Percentiles rank a stretch among this genome's conserved stretches.
Conservation (phyloP, 2,329 filamentous ascomycete species). For the Drechslerella coelobrocha region DNA sequence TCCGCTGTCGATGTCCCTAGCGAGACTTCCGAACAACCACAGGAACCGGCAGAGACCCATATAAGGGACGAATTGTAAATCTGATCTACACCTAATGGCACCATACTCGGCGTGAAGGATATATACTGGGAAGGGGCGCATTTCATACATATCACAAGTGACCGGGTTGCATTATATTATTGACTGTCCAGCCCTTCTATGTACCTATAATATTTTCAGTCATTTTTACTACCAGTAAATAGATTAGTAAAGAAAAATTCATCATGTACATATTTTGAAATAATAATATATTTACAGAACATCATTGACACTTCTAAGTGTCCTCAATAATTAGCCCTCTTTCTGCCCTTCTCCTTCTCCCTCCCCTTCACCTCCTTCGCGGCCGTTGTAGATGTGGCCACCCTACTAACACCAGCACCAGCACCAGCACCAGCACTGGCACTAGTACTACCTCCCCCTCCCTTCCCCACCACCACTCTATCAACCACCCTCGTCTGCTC, state of each 20-base stretch:
- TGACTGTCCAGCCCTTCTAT: conserved; percentile 4
- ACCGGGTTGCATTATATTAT: background rate
- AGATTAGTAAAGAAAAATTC: too few species aligned
- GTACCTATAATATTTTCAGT: conserved; percentile 19
- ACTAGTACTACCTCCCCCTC: background rate
- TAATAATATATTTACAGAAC: too few species aligned
- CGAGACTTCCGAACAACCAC: too few species aligned
- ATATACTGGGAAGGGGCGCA: too few species aligned
- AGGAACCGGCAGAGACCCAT: too few species aligned
- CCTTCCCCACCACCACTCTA: background rate
- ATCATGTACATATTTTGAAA: too few species aligned
- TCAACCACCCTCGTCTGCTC: conserved; percentile 12
- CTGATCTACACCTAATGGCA: too few species aligned
- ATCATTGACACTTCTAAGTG: background rate
- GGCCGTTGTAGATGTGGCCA: background rate
- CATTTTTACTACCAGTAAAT: too few species aligned
- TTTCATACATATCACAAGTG: too few species aligned
- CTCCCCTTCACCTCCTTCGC: conserved; percentile 13
- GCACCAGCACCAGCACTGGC: background rate
- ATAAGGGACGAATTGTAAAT: conserved; percentile 21
- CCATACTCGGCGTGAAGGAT: too few species aligned
- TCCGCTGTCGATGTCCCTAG: background rate
- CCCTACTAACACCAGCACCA: background rate
- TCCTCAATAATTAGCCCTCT: too few species aligned
- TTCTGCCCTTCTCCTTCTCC: background rate